Base-by-base conservation (phyloP, 495 filamentous ascomycete species). In the Apodospora peruviana region DNA sequence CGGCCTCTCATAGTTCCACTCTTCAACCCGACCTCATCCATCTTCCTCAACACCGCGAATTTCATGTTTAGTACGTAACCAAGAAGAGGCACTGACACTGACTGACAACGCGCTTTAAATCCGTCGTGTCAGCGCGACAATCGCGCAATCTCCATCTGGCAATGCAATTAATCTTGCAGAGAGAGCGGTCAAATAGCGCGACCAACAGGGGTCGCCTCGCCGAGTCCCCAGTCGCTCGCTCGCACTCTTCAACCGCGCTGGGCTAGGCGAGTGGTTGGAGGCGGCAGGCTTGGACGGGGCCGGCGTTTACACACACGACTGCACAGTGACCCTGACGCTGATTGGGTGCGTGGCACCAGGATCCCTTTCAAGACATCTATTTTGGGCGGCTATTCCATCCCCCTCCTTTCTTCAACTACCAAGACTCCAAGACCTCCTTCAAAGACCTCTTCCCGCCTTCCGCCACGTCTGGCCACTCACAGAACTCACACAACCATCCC, bases 271-370 rank as follows among this genome's bases (percentile, higher is more conserved):
- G 7, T 14, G 14, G 27, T 32, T 7, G 14, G 27, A 32, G 27
- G 27, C 27, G 27, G 7, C 7, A 32, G 27, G 27, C 14, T 32
- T 7, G 27, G 27, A 32, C 7, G 27, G 39, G 39, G 14, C 10
- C 39, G 55, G 61, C 61, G 61, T 64, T 48, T 60, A 64, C n/a
- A 61, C 7, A 14, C 27, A 7, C 27, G 27, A n/a, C 27, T 59
- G 59, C 56, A 61, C 43, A 36, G 61, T 64, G 61, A 64, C 53
- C 9, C 51, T 5, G 17, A 2, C 23, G 2, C 21, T 64, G 56
- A 62, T 64, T 64, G 59, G 61, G 21, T 21, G 11, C 10, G 1
- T 1, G 8, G 5, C 10, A 16, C 48, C 46, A 42, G 50, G 53
- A 48, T 39, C 17, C 38, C 25, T 22, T 16, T 20, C 20, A 20